Base-by-base conservation (phyloP, 2,329 filamentous ascomycete species). In the Aspergillus niger region DNA sequence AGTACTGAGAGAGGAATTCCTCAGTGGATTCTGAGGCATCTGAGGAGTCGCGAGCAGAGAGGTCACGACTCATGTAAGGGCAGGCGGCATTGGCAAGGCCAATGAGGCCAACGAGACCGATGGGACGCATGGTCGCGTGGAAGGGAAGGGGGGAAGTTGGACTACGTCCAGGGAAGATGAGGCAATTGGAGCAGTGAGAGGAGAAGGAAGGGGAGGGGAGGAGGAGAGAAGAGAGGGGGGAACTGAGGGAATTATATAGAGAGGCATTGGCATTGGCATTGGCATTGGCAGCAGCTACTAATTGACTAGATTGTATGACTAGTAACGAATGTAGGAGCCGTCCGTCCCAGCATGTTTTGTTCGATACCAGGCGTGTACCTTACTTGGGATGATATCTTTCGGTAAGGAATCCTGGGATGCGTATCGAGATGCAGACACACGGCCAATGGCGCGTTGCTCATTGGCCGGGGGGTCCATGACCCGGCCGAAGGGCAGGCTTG, bases 1-100 rank as follows among this genome's bases (percentile, higher is more conserved):
- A 76, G 64, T 79, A 81, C 47, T 79, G 72, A 48, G 78, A 72
- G 61, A 83, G 65, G 55, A 79, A 80, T 8, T 77, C 67, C 49
- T 80, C 77, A 0, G 74, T 77, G 6, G 67, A 66, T 5, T 61
- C 64, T 7, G 69, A 63, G 20, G 74, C 73, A 63, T 71, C 67
- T 11, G 52, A 63, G 24, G 66, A 53, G 28, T 65, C 69, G 22
- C 74, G 72, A 63, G 68, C 66, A 7, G 60, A 58, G 20, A 69
- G 57, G 22, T 74, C 68, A 15, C 72, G 76, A 8, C 73, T 71
- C 75, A 79, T 77, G 55, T 74, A 79, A 6, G 78, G 78, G 63
- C 78, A 80, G 36, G 64, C 69, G 5, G 77, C 77, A 67, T 69
- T 73, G 64, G 71, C 75, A 56, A 77, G 60, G 65, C 71, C 70